Base-by-base conservation (phyloP, 2,329 filamentous ascomycete species). In the Waltergamsia citrina region DNA sequence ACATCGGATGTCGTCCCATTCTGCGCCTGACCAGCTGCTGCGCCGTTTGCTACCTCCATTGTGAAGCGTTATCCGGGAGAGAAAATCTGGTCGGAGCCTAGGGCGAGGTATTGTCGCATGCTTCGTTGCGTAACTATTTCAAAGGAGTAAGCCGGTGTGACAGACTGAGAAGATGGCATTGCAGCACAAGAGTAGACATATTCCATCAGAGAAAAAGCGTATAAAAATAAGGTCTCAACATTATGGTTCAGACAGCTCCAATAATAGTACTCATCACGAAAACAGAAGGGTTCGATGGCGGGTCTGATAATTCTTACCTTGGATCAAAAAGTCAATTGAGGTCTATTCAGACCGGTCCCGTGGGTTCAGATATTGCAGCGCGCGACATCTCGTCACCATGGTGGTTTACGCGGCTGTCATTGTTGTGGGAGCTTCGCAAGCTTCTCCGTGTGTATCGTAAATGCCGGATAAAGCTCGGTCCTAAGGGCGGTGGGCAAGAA, bases 161-260 rank as follows among this genome's bases (percentile, higher is more conserved):
- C 38, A 41, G 40, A 34, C 27, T 27, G 11, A 12, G n/a, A 20
- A 26, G 12, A 8, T 9, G 11, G 14, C 14, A n/a, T n/a, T 9
- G 14, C 26, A n/a, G 12, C 5, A n/a, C 7, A 9, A 3, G 8
- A n/a, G 26, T 28, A 7, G 26, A n/a, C 8, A 15, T 15, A 10
- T 37, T 45, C 40, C 34, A 45, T 56, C 56, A 65, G 60, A 52
- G 48, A 51, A 51, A 54, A 52, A 37, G 24, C 22, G 28, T 43
- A 56, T 60, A 71, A 30, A 53, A 60, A 57, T 32, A 50, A 53
- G 53, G 63, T 67, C 64, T 83, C 78, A 71, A 67, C 76, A 80
- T 60, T 53, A 55, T 56, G 65, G 72, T 60, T 71, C 62, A 77
- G 80, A 85, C 78, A 84, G 80, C 80, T 85, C 80, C 80, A 85